Evolutionary conservation across 1,284 basidiomycete genomes (phyloP).

Genomic region (Cystobasidiaceae sp.): DNA sequence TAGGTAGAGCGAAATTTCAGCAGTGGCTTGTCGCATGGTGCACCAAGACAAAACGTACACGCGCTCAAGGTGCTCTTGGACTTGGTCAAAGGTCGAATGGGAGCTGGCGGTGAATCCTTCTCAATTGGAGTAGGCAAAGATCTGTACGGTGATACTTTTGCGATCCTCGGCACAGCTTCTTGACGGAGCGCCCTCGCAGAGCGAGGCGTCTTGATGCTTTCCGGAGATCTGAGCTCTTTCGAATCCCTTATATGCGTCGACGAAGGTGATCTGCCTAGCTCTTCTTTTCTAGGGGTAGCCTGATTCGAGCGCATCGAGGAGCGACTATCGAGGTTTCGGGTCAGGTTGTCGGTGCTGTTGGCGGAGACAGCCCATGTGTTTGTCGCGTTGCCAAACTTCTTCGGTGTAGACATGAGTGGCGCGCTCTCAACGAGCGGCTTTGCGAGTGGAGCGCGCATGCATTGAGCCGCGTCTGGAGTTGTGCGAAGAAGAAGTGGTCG

Average conservation of each 20-base stretch:
- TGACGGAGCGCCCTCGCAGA: background rate
- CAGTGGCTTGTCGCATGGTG: background rate
- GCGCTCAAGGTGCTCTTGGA: background rate
- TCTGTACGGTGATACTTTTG: too few relatives aligned
- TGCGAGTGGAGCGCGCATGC: background rate
- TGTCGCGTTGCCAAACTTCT: conserved; percentile 3
- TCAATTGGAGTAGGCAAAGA: too few relatives aligned
- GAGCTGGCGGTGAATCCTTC: background rate
- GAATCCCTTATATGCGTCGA: conserved; percentile 10
- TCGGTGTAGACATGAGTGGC: conserved; percentile 14
- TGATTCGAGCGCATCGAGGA: background rate
- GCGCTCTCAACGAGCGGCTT: conserved; percentile 6
- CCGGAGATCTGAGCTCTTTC: conserved; percentile 24
- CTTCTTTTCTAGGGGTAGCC: background rate
- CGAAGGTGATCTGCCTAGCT: background rate
- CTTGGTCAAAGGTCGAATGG: too few relatives aligned
- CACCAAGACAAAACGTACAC: background rate
- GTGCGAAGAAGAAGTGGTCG: conserved; percentile 14
- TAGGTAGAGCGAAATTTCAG: background rate
- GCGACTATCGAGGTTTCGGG: background rate
- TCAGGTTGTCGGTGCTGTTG: background rate
- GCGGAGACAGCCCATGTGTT: conserved; percentile 4
- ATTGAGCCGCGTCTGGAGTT: conserved; percentile 15
- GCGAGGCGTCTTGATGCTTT: conserved; percentile 5
- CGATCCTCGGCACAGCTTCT: too few relatives aligned